phyloP scores from a whole-genome alignment of 139 green algal species.

The Volvox africanus region DNA sequence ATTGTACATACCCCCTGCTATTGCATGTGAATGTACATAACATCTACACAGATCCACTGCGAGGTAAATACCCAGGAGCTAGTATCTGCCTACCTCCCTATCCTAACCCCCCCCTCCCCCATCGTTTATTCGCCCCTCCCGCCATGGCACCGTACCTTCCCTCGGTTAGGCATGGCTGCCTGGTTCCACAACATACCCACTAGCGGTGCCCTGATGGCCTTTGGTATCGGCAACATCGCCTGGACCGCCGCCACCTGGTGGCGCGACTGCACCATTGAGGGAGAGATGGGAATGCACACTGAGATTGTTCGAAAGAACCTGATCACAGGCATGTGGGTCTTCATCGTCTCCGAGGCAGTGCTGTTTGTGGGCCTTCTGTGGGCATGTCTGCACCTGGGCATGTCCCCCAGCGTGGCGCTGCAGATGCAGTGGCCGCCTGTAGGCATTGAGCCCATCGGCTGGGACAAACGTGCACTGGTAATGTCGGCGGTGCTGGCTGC shows the following conservation, averaged over 20 bases:
- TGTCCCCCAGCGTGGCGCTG: slow-evolving; percentile 24
- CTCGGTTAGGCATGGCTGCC: slow-evolving; percentile 44
- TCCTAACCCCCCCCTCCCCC: no score
- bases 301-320: slow-evolving; percentile 63
- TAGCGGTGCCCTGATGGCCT: slow-evolving; percentile 47
- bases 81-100: no score
- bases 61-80: no score
- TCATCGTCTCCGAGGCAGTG: slow-evolving; percentile 62
- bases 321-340: slow-evolving; percentile 61
- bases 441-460: slow-evolving; percentile 66
- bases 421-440: slow-evolving; percentile 69
- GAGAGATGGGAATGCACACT: slow-evolving; percentile 68
- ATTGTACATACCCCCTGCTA: no score
- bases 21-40: no score
- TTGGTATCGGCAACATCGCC: slow-evolving; percentile 34
- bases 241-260: slow-evolving; percentile 59
- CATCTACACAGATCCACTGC: no score
- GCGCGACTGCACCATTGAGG: slow-evolving; percentile 67
- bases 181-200: slow-evolving; percentile 60
- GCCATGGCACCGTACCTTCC: neutral
- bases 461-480: slow-evolving; percentile 66
- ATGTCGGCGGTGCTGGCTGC: slow-evolving; percentile 66
- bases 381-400: slow-evolving; percentile 63
- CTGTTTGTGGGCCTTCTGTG: slow-evolving; percentile 67
- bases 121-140: no score